These are phyloP conservation scores for Takakia lepidozioides DNA, from an alignment of 225 moss, liverwort and hornwort genomes.

Conservation along the genomic window DNA sequence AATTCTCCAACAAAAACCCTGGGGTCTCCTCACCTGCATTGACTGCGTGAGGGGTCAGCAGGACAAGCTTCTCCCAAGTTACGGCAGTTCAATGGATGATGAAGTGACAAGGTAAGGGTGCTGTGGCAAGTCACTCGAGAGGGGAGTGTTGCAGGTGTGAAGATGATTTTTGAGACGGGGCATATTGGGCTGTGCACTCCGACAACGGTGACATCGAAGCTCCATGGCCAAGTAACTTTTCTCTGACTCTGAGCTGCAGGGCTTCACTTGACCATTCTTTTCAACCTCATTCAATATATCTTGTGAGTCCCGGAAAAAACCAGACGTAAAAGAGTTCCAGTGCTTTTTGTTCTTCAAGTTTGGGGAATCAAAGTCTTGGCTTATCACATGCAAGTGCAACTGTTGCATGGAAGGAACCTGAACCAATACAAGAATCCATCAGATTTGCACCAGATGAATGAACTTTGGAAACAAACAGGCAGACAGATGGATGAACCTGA, in stretches of 20 bases:
- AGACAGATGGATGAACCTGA: too few relatives aligned
- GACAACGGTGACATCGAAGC: slow-evolving; percentile 72
- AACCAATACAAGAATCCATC: not conserved
- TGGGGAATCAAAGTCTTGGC: slow-evolving; percentile 80
- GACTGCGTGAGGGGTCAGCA: too few relatives aligned
- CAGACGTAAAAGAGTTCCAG: slow-evolving; percentile 93
- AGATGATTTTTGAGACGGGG: slow-evolving; percentile 72
- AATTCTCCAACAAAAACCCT: too few relatives aligned
- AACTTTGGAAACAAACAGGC: too few relatives aligned
- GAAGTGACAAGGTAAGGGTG: slow-evolving; percentile 37
- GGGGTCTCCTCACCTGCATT: too few relatives aligned
- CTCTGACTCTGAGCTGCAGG: slow-evolving; percentile 33
- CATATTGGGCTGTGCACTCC: slow-evolving; percentile 64
- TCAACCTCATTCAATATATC: slow-evolving; percentile 55
- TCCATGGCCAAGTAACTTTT: slow-evolving; percentile 35
- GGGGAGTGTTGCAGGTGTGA: slow-evolving; percentile 32
- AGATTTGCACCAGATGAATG: too few relatives aligned
- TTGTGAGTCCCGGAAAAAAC: slow-evolving; percentile 65
- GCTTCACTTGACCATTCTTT: slow-evolving; percentile 35
- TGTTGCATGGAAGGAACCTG: slow-evolving; percentile 90
- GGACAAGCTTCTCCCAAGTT: too few relatives aligned
- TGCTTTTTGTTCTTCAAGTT: slow-evolving; percentile 91
- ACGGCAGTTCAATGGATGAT: not conserved
- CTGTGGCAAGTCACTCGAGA: slow-evolving; percentile 15
- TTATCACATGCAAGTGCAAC: slow-evolving; percentile 85